These are phyloP conservation scores for Quercus aquifolioides DNA, from an alignment of 306 rosid species.

Conservation along the genomic window DNA sequence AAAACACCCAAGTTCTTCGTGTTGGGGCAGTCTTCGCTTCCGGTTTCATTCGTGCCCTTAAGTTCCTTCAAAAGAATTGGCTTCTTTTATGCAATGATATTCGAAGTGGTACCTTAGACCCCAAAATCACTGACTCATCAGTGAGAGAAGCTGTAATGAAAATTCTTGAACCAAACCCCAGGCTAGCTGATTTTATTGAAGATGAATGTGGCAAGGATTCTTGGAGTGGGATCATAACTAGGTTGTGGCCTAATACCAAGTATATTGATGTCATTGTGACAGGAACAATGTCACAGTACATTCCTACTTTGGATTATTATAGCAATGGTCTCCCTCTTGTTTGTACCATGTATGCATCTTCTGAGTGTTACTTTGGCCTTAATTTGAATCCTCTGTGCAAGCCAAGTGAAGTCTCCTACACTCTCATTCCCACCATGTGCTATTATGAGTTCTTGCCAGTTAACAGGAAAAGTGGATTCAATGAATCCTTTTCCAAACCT, in stretches of 20 bases:
- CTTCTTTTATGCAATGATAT: constrained; percentile 39
- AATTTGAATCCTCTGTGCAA: constrained; percentile 61
- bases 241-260: constrained; percentile 62
- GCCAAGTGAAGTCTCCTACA: constrained; percentile 52
- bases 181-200: constrained; percentile 45
- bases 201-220: constrained; percentile 39
- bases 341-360: constrained; percentile 63
- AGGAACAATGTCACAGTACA: constrained; percentile 66
- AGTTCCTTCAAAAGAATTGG: constrained; percentile 58
- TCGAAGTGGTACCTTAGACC: constrained; percentile 39
- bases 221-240: constrained; percentile 52
- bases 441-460: constrained; percentile 62
- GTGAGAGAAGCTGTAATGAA: constrained; percentile 47
- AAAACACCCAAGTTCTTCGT: constrained; percentile 42
- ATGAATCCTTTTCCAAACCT: constrained; percentile 17
- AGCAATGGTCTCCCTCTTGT: constrained; percentile 60
- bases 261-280: constrained; percentile 69
- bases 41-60: constrained; percentile 58
- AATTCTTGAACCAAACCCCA: constrained; percentile 44
- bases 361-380: constrained; percentile 64
- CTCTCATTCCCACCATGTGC: constrained; percentile 64
- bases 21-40: constrained; percentile 76
- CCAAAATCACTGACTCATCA: constrained; percentile 28
- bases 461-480: constrained; percentile 16
- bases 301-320: constrained; percentile 46